phyloP scores from a whole-genome alignment of 148 eudicot genomes.

The Diospyros lotus region DNA sequence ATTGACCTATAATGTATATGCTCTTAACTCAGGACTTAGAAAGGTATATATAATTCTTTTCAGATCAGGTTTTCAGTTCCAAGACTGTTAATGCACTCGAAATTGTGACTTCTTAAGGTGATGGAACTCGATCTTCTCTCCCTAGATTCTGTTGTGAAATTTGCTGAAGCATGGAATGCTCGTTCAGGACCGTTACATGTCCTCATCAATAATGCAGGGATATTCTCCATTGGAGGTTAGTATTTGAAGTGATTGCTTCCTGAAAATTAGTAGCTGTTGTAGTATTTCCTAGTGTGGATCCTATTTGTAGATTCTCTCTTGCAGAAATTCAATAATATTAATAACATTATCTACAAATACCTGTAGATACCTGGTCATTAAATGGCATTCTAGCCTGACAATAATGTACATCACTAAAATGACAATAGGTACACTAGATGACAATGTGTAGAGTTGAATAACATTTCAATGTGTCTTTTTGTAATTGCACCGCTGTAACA shows the following conservation, averaged over 20 bases:
- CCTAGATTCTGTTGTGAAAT: slow-evolving; percentile 72
- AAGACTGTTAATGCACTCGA: slow-evolving; percentile 4
- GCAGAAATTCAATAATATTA: not conserved
- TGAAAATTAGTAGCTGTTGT: not conserved
- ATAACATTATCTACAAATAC: too few species aligned
- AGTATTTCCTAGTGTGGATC: not conserved
- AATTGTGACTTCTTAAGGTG: slow-evolving; percentile 44
- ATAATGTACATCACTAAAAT: too few species aligned
- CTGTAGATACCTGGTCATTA: not conserved
- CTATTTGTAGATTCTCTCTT: not conserved
- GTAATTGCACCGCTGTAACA: too few species aligned
- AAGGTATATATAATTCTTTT: not conserved
- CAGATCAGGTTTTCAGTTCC: not conserved
- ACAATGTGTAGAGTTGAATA: too few species aligned
- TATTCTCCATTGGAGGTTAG: slow-evolving; percentile 89
- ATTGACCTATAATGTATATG: not conserved
- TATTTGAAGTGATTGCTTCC: slow-evolving; percentile 14
- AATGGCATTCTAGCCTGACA: too few species aligned
- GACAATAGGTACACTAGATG: too few species aligned
- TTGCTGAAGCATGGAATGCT: slow-evolving; percentile 93
- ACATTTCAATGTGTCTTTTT: too few species aligned
- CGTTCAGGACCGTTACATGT: slow-evolving; percentile 75
- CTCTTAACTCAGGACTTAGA: not conserved
- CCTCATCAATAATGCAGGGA: slow-evolving; percentile 97
- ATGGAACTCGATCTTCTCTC: slow-evolving; percentile 95